Evolutionary conservation across 768 basidiomycete species (phyloP).

Genomic region (Cubamyces sp.): DNA sequence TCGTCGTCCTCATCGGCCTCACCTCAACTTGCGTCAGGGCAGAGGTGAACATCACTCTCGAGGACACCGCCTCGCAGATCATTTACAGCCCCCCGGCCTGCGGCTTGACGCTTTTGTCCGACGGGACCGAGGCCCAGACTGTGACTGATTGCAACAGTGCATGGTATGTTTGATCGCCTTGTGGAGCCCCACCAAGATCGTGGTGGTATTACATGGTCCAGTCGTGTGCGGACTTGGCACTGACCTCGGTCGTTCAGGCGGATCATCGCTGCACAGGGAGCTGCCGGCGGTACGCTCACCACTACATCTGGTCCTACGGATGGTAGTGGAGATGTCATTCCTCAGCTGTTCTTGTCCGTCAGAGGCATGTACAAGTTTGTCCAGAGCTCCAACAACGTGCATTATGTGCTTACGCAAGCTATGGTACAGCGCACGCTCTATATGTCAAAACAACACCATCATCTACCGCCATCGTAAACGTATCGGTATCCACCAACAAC

Average conservation of each 20-base stretch:
- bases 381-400: background rate
- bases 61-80: slow-evolving; percentile 29
- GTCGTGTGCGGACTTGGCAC: background rate
- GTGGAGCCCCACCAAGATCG: background rate
- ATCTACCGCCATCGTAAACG: slow-evolving; percentile 26
- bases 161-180: slow-evolving; percentile 21
- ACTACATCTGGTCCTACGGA: slow-evolving; percentile 26
- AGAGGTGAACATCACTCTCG: slow-evolving; percentile 27
- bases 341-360: slow-evolving; percentile 28
- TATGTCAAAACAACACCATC: slow-evolving; percentile 21
- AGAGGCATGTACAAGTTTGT: slow-evolving; percentile 13
- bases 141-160: slow-evolving; percentile 20
- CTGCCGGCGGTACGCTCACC: slow-evolving; percentile 21
- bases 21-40: background rate
- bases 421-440: slow-evolving; percentile 15
- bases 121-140: slow-evolving; percentile 15
- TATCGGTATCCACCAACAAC: slow-evolving; percentile 23
- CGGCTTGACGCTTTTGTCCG: slow-evolving; percentile 22
- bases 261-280: slow-evolving; percentile 18
- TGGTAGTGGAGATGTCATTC: slow-evolving; percentile 24
- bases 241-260: slow-evolving; percentile 20
- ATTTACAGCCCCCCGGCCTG: slow-evolving; percentile 29
- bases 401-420: background rate
- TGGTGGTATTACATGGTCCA: background rate
- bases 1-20: slow-evolving; percentile 8